phyloP scores from a whole-genome alignment of 352 stramenopile genomes.

The Pythium sp. region DNA sequence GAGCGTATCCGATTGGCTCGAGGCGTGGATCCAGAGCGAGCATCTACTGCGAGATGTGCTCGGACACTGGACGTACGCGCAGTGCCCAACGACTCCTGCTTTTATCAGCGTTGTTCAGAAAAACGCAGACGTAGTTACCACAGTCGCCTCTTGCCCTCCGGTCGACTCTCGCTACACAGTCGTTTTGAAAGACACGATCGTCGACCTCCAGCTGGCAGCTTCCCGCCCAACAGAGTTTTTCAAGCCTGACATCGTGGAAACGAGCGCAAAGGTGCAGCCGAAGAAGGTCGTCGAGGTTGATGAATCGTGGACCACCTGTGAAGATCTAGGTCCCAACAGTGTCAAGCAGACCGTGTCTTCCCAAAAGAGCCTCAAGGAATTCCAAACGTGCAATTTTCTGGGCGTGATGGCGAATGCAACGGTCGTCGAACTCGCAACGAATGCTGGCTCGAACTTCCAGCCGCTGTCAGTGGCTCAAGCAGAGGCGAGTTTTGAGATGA shows the following conservation, averaged over 20 bases:
- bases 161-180: conserved; percentile 23
- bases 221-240: conserved; percentile 54
- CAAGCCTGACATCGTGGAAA: conserved; percentile 39
- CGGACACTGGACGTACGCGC: conserved; percentile 60
- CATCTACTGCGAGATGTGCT: conserved; percentile 56
- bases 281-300: conserved; percentile 33
- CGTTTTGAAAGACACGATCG: conserved; percentile 30
- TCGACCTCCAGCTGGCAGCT: conserved; percentile 34
- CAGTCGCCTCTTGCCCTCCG: conserved; percentile 23
- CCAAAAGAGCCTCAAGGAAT: conserved; percentile 31
- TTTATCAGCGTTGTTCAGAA: conserved; percentile 18
- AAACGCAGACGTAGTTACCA: conserved; percentile 17
- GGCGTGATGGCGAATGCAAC: conserved; percentile 26
- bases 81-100: conserved; percentile 39
- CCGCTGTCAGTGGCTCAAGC: conserved; percentile 23
- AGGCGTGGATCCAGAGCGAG: conserved; percentile 48
- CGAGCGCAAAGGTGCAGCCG: conserved; percentile 38
- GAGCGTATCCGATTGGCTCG: conserved; percentile 48
- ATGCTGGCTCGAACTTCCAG: neutral
- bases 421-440: conserved; percentile 4
- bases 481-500: conserved; percentile 60
- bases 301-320: conserved; percentile 41
- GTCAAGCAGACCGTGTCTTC: conserved; percentile 31
- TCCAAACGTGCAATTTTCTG: conserved; percentile 54
- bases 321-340: conserved; percentile 13